Evolutionary conservation across 2,329 filamentous ascomycete genomes (phyloP), one percentile per base, ranked within the genome.

Genomic region (Trematosphaeria pertusa): DNA sequence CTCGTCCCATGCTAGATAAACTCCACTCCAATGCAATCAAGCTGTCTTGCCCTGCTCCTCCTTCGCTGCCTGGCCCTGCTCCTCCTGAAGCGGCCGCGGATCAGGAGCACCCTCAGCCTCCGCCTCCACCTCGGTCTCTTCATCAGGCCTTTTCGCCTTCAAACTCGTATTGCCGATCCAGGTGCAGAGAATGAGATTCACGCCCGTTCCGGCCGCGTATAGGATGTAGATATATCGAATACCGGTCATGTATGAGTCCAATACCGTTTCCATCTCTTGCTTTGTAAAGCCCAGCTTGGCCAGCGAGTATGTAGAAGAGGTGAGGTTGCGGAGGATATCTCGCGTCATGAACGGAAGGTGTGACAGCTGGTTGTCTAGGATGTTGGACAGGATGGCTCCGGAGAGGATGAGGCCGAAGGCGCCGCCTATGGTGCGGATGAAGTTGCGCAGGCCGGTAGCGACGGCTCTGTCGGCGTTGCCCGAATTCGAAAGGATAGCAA

Each of bases 401-500:
- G 54, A 55, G 2, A 56, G 47, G 18, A 52, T 50, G 5, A 58
- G 37, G 5, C 55, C 55, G 24, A 58, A 54, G 12, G 82, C 73
- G n/a, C 82, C 83, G 5, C 84, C 84, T 3, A 81, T 70, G 33
- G 78, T 80, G 6, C 84, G 79, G 52, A 85, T 76, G 62, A 86
- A 86, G 56, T 86, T 87, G 1, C 84, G 75, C 39, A 80, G 78
- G 2, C 80, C 81, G 28, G 84, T 85, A 11, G 84, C 78, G 1
- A 86, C 80, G 1, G 84, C 84, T 18, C 84, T 75, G 32, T 85
- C 79, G 0, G 76, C 70, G 54, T 81, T 82, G 2, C 73, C 71
- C 3, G 44, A 50, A 40, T 60, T 54, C 0, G 81, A 79, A 54
- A 84, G 81, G 17, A 82, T 68, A 2, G 82, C 84, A 5, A 85